Conservation (phyloP, 2,329 filamentous ascomycete species). For the Exophiala calicioides region DNA sequence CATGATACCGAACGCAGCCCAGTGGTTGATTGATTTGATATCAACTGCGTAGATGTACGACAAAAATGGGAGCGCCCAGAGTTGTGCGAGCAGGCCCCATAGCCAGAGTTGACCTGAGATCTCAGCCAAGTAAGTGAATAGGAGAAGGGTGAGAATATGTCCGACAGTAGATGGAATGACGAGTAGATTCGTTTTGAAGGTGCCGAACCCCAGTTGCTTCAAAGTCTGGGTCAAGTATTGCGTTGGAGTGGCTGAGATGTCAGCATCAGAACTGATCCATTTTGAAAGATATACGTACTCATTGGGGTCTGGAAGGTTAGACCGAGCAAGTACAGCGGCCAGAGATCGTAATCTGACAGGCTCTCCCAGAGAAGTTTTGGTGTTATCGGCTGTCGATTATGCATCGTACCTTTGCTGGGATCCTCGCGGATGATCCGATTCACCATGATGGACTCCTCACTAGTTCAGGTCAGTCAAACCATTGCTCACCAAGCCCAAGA, state of each 20-base stretch:
- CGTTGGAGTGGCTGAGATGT: constrained; percentile 44
- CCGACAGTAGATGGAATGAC: constrained; percentile 60
- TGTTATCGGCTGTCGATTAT: constrained; percentile 40
- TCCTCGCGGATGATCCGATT: constrained; percentile 43
- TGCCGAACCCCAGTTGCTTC: constrained; percentile 42
- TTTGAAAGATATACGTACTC: constrained; percentile 10
- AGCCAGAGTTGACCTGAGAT: constrained; percentile 49
- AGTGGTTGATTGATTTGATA: constrained; percentile 42
- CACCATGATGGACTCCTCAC: constrained; percentile 67
- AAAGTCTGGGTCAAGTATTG: constrained; percentile 52
- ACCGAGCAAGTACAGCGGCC: constrained; percentile 42
- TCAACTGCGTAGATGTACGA: constrained; percentile 52
- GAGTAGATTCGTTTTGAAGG: constrained; percentile 54
- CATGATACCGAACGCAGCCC: constrained; percentile 46
- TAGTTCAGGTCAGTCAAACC: constrained; percentile 40
- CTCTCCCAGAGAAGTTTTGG: constrained; percentile 45
- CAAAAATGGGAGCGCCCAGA: constrained; percentile 55
- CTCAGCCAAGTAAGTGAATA: constrained; percentile 42
- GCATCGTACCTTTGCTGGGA: constrained; percentile 47
- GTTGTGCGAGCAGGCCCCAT: constrained; percentile 49
- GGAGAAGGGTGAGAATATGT: constrained; percentile 61
- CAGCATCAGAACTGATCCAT: background rate
- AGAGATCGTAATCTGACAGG: constrained; percentile 40
- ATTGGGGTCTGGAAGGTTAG: constrained; percentile 30
- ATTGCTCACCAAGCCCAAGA: background rate